These are phyloP conservation scores for Agroathelia rolfsii DNA, from an alignment of 1,284 basidiomycete species.

Conservation along the genomic window DNA sequence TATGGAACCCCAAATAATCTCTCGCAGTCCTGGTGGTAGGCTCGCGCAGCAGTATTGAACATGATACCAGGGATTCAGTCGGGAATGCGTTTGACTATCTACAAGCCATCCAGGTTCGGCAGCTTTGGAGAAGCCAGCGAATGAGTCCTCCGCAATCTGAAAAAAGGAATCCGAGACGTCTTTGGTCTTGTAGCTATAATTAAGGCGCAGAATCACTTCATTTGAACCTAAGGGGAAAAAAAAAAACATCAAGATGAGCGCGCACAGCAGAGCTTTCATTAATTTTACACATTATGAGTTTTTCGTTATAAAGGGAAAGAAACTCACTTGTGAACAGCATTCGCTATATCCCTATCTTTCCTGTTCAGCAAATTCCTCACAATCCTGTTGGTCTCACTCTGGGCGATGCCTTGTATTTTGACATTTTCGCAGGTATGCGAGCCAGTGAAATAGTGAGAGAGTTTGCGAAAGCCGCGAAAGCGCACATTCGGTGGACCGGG, in stretches of 20 bases:
- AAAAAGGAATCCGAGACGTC: conserved; percentile 25
- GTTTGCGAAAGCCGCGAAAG: conserved; percentile 28
- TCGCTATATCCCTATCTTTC: conserved; percentile 21
- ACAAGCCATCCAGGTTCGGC: conserved; percentile 31
- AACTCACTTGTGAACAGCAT: conserved; percentile 23
- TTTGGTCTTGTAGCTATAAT: conserved; percentile 29
- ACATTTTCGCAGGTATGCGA: conserved; percentile 21
- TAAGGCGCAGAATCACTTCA: conserved; percentile 26
- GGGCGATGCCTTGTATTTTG: conserved; percentile 18
- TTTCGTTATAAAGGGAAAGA: no score
- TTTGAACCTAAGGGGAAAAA: conserved; percentile 25
- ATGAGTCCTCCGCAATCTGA: conserved; percentile 29
- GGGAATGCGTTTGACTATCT: conserved; percentile 27
- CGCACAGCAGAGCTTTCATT: no score
- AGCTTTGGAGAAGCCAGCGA: conserved; percentile 28
- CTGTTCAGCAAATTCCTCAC: conserved; percentile 22
- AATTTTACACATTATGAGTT: no score
- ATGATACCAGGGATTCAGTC: conserved; percentile 26
- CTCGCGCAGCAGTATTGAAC: conserved; percentile 21
- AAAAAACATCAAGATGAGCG: no score
- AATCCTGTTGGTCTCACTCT: conserved; percentile 20
- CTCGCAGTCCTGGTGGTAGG: conserved; percentile 22
- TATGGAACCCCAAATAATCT: conserved; percentile 24
- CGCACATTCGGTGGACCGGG: conserved; percentile 24
- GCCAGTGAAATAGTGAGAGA: conserved; percentile 31